These are phyloP conservation scores for Allomyces macrogynus DNA, from an alignment of 192 early-diverging fungal species.

Conservation along the genomic window DNA sequence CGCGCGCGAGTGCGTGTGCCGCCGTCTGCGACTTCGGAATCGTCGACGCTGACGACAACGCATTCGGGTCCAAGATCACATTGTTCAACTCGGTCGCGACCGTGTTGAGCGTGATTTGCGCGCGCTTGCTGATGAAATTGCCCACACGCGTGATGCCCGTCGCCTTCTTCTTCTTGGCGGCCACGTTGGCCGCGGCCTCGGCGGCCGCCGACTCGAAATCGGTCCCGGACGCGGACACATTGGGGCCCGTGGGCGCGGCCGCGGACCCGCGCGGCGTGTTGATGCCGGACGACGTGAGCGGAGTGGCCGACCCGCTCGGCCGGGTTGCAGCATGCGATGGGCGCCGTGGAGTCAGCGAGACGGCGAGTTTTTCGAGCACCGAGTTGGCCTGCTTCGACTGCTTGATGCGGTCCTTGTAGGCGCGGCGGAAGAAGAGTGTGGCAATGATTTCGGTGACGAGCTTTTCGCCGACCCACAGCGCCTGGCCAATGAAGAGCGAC, in stretches of 20 bases:
- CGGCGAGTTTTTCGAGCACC: neutral
- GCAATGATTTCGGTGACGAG: slow-evolving; percentile 37
- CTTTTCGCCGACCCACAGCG: slow-evolving; percentile 34
- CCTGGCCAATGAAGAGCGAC: slow-evolving; percentile 21
- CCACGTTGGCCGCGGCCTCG: neutral
- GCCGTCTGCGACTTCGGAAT: neutral
- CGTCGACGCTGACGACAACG: neutral
- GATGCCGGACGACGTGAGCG: neutral
- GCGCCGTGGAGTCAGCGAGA: neutral
- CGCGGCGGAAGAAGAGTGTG: slow-evolving; percentile 38
- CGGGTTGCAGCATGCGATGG: no score
- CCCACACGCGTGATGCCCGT: neutral
- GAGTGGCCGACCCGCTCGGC: neutral
- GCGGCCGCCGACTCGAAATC: neutral
- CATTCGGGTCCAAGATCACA: neutral
- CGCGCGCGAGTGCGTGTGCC: neutral
- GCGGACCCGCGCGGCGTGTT: neutral
- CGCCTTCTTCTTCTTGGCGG: neutral
- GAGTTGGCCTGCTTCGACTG: slow-evolving; percentile 4
- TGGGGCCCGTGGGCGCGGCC: neutral
- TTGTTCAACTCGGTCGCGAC: neutral
- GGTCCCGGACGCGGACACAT: neutral
- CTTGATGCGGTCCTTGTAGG: slow-evolving; percentile 40
- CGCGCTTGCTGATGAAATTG: neutral
- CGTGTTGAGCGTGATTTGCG: neutral